Evolutionary conservation across 768 basidiomycete genomes (phyloP).

Genomic region (Boletus fagicola): DNA sequence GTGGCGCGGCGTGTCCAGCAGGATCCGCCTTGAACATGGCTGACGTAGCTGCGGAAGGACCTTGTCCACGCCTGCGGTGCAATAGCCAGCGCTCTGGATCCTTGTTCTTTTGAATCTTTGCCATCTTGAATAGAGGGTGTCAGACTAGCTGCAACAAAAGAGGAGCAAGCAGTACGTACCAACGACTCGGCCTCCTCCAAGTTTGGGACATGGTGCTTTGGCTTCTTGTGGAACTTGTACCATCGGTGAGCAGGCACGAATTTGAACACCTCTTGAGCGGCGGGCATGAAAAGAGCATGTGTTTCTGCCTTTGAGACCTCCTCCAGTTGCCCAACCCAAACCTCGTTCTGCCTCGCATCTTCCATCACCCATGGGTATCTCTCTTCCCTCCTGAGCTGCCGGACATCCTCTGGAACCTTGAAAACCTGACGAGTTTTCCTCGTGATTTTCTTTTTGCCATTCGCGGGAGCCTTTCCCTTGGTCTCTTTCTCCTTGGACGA

Average conservation of each 20-base stretch:
- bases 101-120: conserved; percentile 64
- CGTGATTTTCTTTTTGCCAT: conserved; percentile 71
- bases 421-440: conserved; percentile 85
- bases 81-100: conserved; percentile 72
- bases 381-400: conserved; percentile 82
- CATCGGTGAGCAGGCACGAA: conserved; percentile 86
- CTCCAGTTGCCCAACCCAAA: conserved; percentile 83
- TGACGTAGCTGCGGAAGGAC: conserved; percentile 57
- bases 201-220: conserved; percentile 68
- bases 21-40: conserved; percentile 70
- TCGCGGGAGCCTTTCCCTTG: conserved; percentile 44
- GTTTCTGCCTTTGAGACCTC: conserved; percentile 69
- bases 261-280: conserved; percentile 77
- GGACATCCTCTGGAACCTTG: conserved; percentile 71
- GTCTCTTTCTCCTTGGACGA: conserved; percentile 33
- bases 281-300: conserved; percentile 82
- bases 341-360: conserved; percentile 65
- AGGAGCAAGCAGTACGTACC: conserved; percentile 40
- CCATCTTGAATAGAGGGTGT: conserved; percentile 21
- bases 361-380: conserved; percentile 92
- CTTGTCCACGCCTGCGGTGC: conserved; percentile 57
- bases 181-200: conserved; percentile 66
- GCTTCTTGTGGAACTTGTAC: conserved; percentile 91
- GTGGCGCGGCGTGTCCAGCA: conserved; percentile 44
- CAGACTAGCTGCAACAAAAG: background rate